phyloP scores from a whole-genome alignment of 192 early-diverging fungal genomes.

The Coemansia aciculifera region DNA sequence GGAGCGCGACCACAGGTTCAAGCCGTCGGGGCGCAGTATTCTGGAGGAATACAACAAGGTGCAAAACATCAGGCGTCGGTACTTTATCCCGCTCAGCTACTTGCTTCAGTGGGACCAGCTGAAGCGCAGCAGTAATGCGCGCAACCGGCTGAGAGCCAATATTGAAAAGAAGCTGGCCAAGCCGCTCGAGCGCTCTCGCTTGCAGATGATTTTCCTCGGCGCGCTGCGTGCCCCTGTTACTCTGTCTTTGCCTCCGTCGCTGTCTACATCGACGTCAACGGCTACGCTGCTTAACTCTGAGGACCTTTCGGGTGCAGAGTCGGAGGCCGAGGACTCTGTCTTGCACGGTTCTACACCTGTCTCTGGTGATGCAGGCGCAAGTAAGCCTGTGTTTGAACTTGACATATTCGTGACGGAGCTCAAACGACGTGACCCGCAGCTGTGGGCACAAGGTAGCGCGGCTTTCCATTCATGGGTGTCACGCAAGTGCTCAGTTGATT shows the following conservation, averaged over 20 bases:
- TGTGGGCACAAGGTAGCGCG: slow-evolving; percentile 32
- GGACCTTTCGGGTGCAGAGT: slow-evolving; percentile 9
- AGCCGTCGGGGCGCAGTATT: slow-evolving; percentile 33
- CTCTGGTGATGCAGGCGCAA: background rate
- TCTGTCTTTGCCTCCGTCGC: background rate
- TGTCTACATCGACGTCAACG: slow-evolving; percentile 7
- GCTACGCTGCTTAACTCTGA: background rate
- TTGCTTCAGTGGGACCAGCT: slow-evolving; percentile 50
- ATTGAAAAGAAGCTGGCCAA: slow-evolving; percentile 52
- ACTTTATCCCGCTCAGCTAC: slow-evolving; percentile 52
- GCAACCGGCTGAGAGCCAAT: slow-evolving; percentile 16
- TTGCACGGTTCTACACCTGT: background rate
- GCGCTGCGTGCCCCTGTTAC: background rate
- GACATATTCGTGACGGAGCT: slow-evolving; percentile 54
- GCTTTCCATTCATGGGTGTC: slow-evolving; percentile 46
- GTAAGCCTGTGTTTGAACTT: slow-evolving; percentile 46
- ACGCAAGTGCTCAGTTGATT: slow-evolving; percentile 48
- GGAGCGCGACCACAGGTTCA: slow-evolving; percentile 46
- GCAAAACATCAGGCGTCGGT: slow-evolving; percentile 44
- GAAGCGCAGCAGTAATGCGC: background rate
- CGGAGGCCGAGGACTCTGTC: background rate
- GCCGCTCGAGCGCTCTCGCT: slow-evolving; percentile 32
- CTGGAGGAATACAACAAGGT: slow-evolving; percentile 54
- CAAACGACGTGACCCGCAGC: slow-evolving; percentile 33
- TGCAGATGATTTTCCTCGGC: slow-evolving; percentile 40